Conservation (phyloP, 352 stramenopile genomes). For the Aphanomyces cochlioides region DNA sequence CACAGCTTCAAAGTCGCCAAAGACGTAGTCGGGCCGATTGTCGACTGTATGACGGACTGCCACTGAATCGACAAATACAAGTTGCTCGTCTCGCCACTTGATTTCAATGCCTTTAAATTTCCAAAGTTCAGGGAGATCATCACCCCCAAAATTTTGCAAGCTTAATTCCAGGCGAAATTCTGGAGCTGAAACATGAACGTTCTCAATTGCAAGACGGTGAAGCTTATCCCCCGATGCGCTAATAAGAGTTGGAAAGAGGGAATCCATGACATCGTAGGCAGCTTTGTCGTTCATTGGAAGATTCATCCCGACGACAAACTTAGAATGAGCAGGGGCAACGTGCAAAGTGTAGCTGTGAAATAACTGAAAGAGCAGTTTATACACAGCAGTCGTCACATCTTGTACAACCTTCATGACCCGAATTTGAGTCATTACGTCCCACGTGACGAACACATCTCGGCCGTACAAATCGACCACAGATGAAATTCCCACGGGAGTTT, state of each 20-base stretch:
- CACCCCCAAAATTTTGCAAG: constrained; percentile 55
- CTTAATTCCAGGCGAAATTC: constrained; percentile 38
- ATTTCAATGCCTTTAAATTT: constrained; percentile 49
- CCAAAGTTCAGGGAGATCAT: constrained; percentile 73
- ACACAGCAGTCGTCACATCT: constrained; percentile 59
- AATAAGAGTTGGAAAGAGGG: constrained; percentile 44
- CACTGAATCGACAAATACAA: constrained; percentile 43
- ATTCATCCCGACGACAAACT: constrained; percentile 52
- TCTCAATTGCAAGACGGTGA: constrained; percentile 55
- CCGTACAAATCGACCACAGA: constrained; percentile 68
- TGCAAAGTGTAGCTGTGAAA: constrained; percentile 51
- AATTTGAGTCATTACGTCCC: constrained; percentile 54
- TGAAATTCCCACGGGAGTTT: constrained; percentile 47
- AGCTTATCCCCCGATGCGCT: constrained; percentile 62
- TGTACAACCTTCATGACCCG: constrained; percentile 60
- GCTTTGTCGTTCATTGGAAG: constrained; percentile 41
- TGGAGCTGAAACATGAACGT: constrained; percentile 41
- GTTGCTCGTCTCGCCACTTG: constrained; percentile 40
- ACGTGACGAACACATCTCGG: constrained; percentile 44
- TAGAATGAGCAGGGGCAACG: constrained; percentile 47
- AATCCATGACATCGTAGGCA: constrained; percentile 44
- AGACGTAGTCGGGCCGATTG: constrained; percentile 51
- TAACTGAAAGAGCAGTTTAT: constrained; percentile 76
- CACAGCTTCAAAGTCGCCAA: constrained; percentile 69
- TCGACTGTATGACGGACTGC: constrained; percentile 49